Percentiles rank a stretch among this genome's conserved stretches.
These are phyloP conservation scores for Starmera amethionina DNA, from an alignment of 805 yeast species.

Conservation along the genomic window DNA sequence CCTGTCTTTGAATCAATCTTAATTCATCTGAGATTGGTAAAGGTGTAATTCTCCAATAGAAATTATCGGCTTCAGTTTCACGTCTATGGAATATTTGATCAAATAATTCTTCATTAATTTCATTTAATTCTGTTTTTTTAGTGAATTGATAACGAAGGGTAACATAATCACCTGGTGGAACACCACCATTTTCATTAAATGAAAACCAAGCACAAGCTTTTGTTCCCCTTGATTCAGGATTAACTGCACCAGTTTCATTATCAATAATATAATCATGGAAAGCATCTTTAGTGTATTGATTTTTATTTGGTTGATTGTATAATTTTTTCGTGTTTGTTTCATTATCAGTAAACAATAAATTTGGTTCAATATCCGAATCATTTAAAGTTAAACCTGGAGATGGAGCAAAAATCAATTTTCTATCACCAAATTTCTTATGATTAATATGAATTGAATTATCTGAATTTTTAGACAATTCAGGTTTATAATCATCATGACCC, in stretches of 20 bases:
- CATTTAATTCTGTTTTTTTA: constrained; percentile 24
- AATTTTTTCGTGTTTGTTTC: constrained; percentile 69
- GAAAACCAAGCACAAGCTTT: constrained; percentile 79
- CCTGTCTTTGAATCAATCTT: constrained; percentile 82
- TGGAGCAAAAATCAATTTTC: constrained; percentile 66
- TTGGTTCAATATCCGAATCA: constrained; percentile 61
- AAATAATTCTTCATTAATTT: constrained; percentile 63
- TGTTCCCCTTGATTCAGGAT: constrained; percentile 66
- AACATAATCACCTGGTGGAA: constrained; percentile 82
- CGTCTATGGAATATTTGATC: constrained; percentile 62
- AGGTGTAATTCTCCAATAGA: constrained; percentile 83
- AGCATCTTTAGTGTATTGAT: constrained; percentile 72
- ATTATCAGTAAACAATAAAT: constrained; percentile 77
- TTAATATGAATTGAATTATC: constrained; percentile 45
- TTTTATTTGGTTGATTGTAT: constrained; percentile 45
- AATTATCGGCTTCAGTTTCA: constrained; percentile 84
- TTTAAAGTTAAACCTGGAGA: constrained; percentile 64
- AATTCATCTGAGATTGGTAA: constrained; percentile 73
- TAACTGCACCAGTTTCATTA: constrained; percentile 48
- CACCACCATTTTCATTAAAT: constrained; percentile 67
- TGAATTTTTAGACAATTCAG: constrained; percentile 32
- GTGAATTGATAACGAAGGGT: constrained; percentile 72
- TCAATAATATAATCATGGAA: constrained; percentile 77
- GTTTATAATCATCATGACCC: constrained; percentile 51
- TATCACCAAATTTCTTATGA: constrained; percentile 61